Conservation (phyloP, 768 basidiomycete species). For the Russula ochroleuca region DNA sequence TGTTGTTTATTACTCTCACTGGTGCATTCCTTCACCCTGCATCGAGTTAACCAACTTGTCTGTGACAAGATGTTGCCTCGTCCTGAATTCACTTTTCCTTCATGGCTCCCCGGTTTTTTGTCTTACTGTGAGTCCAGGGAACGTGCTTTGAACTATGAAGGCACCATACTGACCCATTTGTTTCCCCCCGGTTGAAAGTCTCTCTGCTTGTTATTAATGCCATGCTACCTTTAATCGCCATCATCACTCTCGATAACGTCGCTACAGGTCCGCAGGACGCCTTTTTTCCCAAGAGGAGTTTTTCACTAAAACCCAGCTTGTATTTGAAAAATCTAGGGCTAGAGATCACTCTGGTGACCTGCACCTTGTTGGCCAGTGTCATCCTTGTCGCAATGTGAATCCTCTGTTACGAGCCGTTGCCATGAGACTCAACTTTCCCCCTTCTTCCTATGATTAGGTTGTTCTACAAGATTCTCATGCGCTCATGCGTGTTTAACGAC, state of each 20-base stretch:
- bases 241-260: neutral
- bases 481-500: constrained; percentile 12
- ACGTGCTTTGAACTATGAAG: neutral
- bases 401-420: too few species aligned
- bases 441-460: neutral
- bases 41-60: constrained; percentile 7
- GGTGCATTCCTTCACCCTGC: neutral
- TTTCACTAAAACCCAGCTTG: neutral
- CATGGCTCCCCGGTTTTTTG: constrained; percentile 2
- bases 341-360: constrained; percentile 3
- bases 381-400: constrained; percentile 7
- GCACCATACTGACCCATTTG: neutral
- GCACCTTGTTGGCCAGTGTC: neutral
- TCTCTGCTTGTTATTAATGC: constrained; percentile 17
- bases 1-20: neutral
- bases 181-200: neutral
- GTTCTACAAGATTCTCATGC: constrained; percentile 8
- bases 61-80: constrained; percentile 24
- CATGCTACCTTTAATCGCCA: neutral
- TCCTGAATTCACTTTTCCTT: neutral
- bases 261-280: neutral
- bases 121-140: constrained; percentile 15
- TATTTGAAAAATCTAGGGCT: neutral
- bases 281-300: neutral
- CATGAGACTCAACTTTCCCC: neutral